phyloP scores from a whole-genome alignment of 163 green algal species.

The Volvox carteri region DNA sequence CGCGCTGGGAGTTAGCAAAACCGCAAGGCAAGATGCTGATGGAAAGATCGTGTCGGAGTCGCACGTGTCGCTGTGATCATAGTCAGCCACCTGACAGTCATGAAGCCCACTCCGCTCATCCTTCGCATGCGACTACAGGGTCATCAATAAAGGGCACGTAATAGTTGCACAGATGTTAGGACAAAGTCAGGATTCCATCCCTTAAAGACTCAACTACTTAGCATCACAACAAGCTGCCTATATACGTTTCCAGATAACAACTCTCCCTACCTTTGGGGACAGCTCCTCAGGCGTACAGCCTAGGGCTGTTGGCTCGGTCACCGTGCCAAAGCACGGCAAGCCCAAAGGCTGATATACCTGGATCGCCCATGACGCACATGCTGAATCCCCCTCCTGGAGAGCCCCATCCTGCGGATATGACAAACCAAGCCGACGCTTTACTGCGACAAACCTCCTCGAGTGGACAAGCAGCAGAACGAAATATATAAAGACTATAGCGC shows the following conservation, averaged over 20 bases:
- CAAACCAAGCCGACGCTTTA: neutral
- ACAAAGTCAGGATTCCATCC: no score
- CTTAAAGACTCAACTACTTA: no score
- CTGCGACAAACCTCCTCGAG: no score
- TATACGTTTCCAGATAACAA: no score
- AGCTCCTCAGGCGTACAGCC: neutral
- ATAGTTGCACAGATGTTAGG: no score
- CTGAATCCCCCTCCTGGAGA: neutral
- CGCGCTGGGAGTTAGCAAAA: neutral
- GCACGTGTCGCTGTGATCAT: neutral
- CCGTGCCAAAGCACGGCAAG: neutral
- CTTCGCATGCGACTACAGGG: no score
- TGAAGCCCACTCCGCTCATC: no score
- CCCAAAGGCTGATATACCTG: conserved; percentile 20
- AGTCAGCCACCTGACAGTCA: no score
- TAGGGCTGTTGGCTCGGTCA: neutral
- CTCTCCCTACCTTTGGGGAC: neutral
- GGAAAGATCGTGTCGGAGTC: neutral
- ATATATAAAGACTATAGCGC: no score
- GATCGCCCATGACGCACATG: neutral
- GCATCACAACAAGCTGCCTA: no score
- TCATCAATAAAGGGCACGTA: no score
- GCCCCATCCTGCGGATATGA: neutral
- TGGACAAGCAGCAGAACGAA: no score
- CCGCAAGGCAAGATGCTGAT: neutral